These are phyloP conservation scores for Metarhizium humberi DNA, from an alignment of 2,329 filamentous ascomycete species.

Conservation along the genomic window DNA sequence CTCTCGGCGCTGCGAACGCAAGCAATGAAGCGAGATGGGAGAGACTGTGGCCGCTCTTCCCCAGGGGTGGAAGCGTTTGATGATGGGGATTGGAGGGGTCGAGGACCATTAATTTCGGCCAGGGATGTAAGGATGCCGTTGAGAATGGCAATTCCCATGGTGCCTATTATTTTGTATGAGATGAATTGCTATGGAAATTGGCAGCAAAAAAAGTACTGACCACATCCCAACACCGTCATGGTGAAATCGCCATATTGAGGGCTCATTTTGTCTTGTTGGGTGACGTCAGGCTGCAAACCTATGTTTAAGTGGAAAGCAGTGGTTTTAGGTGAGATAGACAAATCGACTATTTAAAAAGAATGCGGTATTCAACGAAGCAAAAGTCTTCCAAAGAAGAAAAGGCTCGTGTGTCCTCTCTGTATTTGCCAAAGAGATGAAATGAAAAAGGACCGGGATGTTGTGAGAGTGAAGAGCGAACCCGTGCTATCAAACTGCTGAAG, in stretches of 20 bases:
- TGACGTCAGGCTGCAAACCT: background rate
- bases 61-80: slow-evolving; percentile 34
- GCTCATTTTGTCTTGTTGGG: slow-evolving; percentile 3
- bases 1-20: slow-evolving; percentile 65
- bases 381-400: too few species aligned
- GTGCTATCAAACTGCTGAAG: background rate
- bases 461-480: background rate
- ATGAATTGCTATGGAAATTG: background rate
- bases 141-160: slow-evolving; percentile 78
- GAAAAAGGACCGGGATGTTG: background rate
- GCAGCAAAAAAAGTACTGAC: slow-evolving; percentile 34
- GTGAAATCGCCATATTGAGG: slow-evolving; percentile 46
- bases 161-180: slow-evolving; percentile 40
- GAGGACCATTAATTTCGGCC: slow-evolving; percentile 36
- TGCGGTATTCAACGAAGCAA: too few species aligned
- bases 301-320: background rate
- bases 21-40: slow-evolving; percentile 71
- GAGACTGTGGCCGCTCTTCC: slow-evolving; percentile 42
- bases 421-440: too few species aligned
- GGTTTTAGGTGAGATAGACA: background rate
- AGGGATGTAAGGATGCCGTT: slow-evolving; percentile 69
- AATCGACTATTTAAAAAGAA: background rate
- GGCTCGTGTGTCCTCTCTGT: too few species aligned
- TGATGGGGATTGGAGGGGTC: slow-evolving; percentile 32
- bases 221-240: slow-evolving; percentile 73